These are phyloP conservation scores for Ceratorhiza oryzae-sativae DNA, from an alignment of 1,284 basidiomycete species.

Conservation along the genomic window DNA sequence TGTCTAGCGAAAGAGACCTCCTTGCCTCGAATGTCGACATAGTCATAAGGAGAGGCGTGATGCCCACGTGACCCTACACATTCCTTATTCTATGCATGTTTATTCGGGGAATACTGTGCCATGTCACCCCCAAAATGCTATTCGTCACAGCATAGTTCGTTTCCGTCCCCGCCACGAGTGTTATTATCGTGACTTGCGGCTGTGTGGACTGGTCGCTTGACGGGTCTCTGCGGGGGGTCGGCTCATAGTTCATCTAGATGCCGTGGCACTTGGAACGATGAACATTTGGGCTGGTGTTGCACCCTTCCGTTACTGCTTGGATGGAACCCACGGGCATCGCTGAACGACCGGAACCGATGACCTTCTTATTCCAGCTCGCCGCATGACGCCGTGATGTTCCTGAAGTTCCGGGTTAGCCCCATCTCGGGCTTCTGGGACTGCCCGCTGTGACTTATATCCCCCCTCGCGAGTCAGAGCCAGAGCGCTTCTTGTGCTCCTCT, in stretches of 20 bases:
- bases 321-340: background rate
- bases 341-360: background rate
- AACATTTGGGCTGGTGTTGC: background rate
- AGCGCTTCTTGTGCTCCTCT: background rate
- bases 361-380: background rate
- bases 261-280: background rate
- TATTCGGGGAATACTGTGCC: no score
- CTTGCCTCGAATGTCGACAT: background rate
- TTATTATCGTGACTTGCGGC: no score
- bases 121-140: no score
- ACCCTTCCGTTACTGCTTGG: background rate
- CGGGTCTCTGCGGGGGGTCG: no score
- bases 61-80: no score
- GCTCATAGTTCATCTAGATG: no score
- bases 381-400: background rate
- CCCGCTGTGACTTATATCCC: background rate
- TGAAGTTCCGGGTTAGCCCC: background rate
- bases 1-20: no score
- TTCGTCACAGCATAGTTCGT: no score
- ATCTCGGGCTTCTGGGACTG: background rate
- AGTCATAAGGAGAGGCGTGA: background rate
- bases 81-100: no score
- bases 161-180: no score
- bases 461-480: background rate
- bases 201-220: no score